These are phyloP conservation scores for Exophiala sp. DNA, from an alignment of 2,329 filamentous ascomycete species.

Conservation along the genomic window DNA sequence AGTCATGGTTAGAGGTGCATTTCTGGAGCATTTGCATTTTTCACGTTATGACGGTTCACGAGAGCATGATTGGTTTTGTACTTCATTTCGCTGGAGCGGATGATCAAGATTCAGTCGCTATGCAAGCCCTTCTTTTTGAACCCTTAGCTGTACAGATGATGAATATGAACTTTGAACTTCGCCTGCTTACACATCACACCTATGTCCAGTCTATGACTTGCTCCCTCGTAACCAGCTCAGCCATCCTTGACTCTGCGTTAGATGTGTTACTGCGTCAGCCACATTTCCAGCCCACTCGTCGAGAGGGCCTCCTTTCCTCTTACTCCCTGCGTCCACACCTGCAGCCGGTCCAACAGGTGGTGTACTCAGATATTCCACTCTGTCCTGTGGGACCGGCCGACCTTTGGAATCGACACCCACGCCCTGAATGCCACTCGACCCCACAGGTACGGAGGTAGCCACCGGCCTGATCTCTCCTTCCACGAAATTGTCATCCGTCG, in stretches of 20 bases:
- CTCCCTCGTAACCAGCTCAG: conserved; percentile 20
- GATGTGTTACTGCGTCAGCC: conserved; percentile 8
- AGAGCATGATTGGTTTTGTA: no score
- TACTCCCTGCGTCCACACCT: conserved; percentile 1
- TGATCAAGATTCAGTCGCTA: no score
- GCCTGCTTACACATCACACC: neutral
- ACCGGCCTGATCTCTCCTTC: conserved; percentile 18
- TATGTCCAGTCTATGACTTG: conserved; percentile 3
- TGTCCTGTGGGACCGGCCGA: conserved; percentile 24
- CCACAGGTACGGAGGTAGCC: conserved; percentile 2
- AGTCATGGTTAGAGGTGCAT: no score
- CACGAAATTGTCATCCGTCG: conserved; percentile 9
- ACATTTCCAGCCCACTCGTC: conserved; percentile 26
- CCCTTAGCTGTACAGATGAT: neutral
- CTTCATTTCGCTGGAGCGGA: no score
- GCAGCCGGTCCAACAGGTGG: no score
- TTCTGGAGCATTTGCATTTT: no score
- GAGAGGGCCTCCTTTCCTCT: conserved; percentile 18
- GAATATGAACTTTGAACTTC: neutral
- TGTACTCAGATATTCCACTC: conserved; percentile 20
- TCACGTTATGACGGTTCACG: no score
- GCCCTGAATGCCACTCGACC: conserved; percentile 19
- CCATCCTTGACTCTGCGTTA: conserved; percentile 15
- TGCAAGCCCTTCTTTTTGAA: no score
- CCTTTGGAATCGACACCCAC: conserved; percentile 28